Evolutionary conservation across 2,329 filamentous ascomycete genomes (phyloP).

Genomic region (Aspergillus sp.): DNA sequence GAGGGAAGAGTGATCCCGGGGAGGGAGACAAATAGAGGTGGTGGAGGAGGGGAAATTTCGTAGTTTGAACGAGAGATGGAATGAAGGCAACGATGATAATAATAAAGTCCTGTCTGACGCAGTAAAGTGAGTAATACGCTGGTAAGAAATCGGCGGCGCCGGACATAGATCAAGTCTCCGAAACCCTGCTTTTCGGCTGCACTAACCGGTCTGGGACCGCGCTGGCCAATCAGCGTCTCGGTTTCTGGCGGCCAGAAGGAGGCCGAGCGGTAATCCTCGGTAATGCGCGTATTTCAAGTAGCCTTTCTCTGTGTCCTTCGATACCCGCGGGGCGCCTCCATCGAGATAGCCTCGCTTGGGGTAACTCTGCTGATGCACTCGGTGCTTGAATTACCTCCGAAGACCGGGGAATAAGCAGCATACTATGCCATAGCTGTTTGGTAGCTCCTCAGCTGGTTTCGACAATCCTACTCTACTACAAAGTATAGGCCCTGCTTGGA

Average conservation of each 20-base stretch:
- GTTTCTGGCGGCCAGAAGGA: slow-evolving; percentile 22
- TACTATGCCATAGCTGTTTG: not conserved
- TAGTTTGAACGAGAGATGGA: not conserved
- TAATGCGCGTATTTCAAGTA: slow-evolving; percentile 12
- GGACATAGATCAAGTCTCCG: slow-evolving; percentile 40
- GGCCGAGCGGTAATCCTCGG: slow-evolving; percentile 23
- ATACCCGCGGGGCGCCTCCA: not conserved
- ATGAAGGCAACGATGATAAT: not conserved
- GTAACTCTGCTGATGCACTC: slow-evolving; percentile 1
- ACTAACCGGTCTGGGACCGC: slow-evolving; percentile 18
- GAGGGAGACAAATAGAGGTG: slow-evolving; percentile 15
- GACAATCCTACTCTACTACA: not conserved
- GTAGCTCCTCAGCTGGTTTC: not conserved
- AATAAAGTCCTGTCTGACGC: not conserved
- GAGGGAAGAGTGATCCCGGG: not conserved
- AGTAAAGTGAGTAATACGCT: not conserved
- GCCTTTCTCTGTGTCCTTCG: not conserved
- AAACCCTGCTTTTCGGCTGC: slow-evolving; percentile 25
- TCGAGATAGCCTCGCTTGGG: not conserved
- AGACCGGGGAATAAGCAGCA: not conserved
- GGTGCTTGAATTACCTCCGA: not conserved
- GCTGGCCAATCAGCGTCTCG: slow-evolving; percentile 36
- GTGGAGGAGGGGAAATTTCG: slow-evolving; percentile 10
- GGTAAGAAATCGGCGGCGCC: slow-evolving; percentile 12
- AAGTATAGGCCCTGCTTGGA: not conserved